phyloP scores from a whole-genome alignment of 768 basidiomycete genomes.

The Tricholoma bakamatsutake region DNA sequence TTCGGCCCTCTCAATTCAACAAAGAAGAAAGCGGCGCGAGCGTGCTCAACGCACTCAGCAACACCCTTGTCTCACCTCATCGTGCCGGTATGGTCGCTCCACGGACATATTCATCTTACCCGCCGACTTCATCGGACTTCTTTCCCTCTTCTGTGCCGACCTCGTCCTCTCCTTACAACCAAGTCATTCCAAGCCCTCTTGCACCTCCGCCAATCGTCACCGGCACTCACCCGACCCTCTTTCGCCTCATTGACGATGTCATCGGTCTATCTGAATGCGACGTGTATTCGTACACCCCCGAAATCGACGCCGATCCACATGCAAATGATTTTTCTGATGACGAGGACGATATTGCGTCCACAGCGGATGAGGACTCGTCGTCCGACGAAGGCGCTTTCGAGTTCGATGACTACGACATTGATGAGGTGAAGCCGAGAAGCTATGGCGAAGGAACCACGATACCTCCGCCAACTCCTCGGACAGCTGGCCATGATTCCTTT shows the following conservation, averaged over 20 bases:
- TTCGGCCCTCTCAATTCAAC: slow-evolving; percentile 85
- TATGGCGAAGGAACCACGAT: slow-evolving; percentile 33
- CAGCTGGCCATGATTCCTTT: slow-evolving; percentile 32
- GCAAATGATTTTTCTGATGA: slow-evolving; percentile 76
- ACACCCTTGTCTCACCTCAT: slow-evolving; percentile 71
- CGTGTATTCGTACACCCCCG: slow-evolving; percentile 91
- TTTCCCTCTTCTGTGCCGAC: slow-evolving; percentile 73
- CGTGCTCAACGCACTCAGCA: slow-evolving; percentile 82
- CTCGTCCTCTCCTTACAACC: slow-evolving; percentile 62
- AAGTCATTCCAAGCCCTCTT: slow-evolving; percentile 54
- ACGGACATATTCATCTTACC: slow-evolving; percentile 83
- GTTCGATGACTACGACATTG: slow-evolving; percentile 78
- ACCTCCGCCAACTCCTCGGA: slow-evolving; percentile 33
- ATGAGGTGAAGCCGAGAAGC: slow-evolving; percentile 42
- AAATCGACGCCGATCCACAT: slow-evolving; percentile 92
- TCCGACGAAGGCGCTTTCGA: slow-evolving; percentile 71
- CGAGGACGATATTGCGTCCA: slow-evolving; percentile 66
- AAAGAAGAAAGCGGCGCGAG: slow-evolving; percentile 74
- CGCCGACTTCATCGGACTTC: slow-evolving; percentile 63
- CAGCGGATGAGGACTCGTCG: slow-evolving; percentile 64
- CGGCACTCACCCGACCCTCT: slow-evolving; percentile 85
- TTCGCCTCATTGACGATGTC: slow-evolving; percentile 82
- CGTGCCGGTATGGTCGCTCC: slow-evolving; percentile 62
- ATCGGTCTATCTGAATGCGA: slow-evolving; percentile 91
- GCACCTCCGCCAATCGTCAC: slow-evolving; percentile 69